A percentile compares a stretch with the other conserved stretches of the same genome.
Evolutionary conservation across 2,329 filamentous ascomycete genomes (phyloP).

Genomic region (Davidsoniella eucalypti): DNA sequence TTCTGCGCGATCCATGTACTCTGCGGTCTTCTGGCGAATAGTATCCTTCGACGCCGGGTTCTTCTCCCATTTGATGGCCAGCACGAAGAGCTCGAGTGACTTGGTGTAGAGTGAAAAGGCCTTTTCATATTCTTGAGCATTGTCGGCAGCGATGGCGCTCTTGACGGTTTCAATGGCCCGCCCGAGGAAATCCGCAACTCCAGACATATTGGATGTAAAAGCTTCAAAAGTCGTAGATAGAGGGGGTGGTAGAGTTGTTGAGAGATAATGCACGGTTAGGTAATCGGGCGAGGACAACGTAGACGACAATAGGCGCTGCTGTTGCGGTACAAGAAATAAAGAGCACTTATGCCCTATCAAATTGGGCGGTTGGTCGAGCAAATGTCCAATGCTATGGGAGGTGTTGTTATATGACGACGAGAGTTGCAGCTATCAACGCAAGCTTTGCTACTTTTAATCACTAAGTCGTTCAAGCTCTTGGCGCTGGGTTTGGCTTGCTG

Average conservation of each 20-base stretch:
- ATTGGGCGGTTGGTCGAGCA: no score
- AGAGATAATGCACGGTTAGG: not conserved
- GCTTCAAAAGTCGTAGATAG: not conserved
- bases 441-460: no score
- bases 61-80: constrained; percentile 98
- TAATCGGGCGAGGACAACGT: no score
- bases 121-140: constrained; percentile 88
- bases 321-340: no score
- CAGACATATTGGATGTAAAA: constrained; percentile 10
- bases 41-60: constrained; percentile 94
- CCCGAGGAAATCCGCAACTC: constrained; percentile 73
- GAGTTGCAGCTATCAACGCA: no score
- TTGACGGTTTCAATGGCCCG: constrained; percentile 94
- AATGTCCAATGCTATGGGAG: no score
- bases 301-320: no score
- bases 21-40: constrained; percentile 84
- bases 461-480: no score
- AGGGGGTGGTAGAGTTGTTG: not conserved
- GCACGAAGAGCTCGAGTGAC: constrained; percentile 94
- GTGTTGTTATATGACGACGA: no score
- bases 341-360: no score
- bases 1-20: constrained; percentile 98
- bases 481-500: no score
- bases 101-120: constrained; percentile 94
- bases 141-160: constrained; percentile 93